phyloP scores from a whole-genome alignment of 1,139 yeast species.

The Keqinozyma sinolaborantium region DNA sequence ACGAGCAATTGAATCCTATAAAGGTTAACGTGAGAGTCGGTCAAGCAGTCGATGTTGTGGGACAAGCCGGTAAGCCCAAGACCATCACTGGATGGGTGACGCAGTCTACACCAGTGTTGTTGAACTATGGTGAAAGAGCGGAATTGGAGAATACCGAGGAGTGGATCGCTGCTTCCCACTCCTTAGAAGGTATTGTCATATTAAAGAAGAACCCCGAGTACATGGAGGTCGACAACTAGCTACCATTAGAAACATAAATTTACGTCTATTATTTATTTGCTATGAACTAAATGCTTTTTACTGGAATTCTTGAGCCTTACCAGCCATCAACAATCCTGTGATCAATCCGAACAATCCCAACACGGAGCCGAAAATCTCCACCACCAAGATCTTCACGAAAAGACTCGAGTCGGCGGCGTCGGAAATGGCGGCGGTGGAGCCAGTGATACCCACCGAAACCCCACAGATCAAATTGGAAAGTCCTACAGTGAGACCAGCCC shows the following conservation, averaged over 20 bases:
- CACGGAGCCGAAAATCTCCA: conserved; percentile 95
- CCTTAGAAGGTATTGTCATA: conserved; percentile 91
- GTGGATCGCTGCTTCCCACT: conserved; percentile 75
- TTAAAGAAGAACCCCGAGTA: conserved; percentile 87
- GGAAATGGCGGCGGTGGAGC: conserved; percentile 95
- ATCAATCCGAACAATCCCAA: conserved; percentile 92
- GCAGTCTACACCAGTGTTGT: conserved; percentile 92
- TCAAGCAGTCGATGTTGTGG: conserved; percentile 97
- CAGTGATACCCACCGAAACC: conserved; percentile 95
- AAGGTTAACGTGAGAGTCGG: conserved; percentile 98
- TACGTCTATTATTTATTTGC: conserved; percentile 2
- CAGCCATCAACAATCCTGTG: conserved; percentile 96
- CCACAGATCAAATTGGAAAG: conserved; percentile 93
- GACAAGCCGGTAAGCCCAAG: conserved; percentile 98
- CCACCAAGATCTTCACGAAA: conserved; percentile 92
- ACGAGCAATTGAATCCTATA: conserved; percentile 79
- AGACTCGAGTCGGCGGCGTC: conserved; percentile 97
- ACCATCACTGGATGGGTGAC: conserved; percentile 99
- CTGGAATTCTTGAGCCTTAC: conserved; percentile 81
- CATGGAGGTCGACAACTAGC: conserved; percentile 60
- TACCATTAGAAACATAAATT: conserved; percentile 1
- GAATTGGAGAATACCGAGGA: conserved; percentile 90
- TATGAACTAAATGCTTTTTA: conserved; percentile 9
- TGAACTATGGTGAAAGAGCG: conserved; percentile 94
- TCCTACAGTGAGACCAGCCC: conserved; percentile 99